Evolutionary conservation across 2,329 filamentous ascomycete genomes (phyloP).

Genomic region (Microdochium bolleyi): DNA sequence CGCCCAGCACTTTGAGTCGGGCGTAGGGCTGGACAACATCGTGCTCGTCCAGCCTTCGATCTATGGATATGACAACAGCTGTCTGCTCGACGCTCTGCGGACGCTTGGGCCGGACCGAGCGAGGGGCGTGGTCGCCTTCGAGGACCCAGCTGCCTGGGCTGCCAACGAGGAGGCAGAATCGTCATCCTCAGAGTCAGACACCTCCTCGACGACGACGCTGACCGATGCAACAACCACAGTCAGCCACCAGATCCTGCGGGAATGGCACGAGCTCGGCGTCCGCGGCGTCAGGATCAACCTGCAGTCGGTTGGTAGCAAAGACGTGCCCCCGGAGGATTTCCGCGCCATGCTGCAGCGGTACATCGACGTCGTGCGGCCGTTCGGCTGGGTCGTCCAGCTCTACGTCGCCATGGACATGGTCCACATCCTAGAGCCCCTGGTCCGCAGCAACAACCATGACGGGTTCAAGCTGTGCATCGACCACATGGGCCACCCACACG

Average conservation of each 20-base stretch:
- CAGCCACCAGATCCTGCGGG: constrained; percentile 26
- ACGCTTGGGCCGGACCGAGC: constrained; percentile 38
- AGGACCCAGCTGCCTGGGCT: constrained; percentile 18
- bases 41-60: constrained; percentile 56
- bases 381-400: constrained; percentile 50
- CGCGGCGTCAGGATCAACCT: constrained; percentile 53
- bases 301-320: constrained; percentile 36
- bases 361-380: constrained; percentile 37
- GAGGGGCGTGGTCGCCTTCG: constrained; percentile 48
- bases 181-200: not conserved
- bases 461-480: constrained; percentile 48
- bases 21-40: constrained; percentile 43
- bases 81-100: constrained; percentile 44
- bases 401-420: constrained; percentile 46
- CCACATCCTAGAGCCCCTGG: constrained; percentile 30
- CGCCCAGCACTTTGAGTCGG: constrained; percentile 40
- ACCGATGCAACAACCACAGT: constrained; percentile 19
- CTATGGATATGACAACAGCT: constrained; percentile 53
- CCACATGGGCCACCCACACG: constrained; percentile 45
- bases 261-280: constrained; percentile 50
- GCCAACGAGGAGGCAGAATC: not conserved
- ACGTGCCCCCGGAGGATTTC: constrained; percentile 30
- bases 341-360: constrained; percentile 32
- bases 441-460: not conserved
- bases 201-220: not conserved